Conservation (phyloP, 164 flowering plant genomes). For the Protea cynaroides region DNA sequence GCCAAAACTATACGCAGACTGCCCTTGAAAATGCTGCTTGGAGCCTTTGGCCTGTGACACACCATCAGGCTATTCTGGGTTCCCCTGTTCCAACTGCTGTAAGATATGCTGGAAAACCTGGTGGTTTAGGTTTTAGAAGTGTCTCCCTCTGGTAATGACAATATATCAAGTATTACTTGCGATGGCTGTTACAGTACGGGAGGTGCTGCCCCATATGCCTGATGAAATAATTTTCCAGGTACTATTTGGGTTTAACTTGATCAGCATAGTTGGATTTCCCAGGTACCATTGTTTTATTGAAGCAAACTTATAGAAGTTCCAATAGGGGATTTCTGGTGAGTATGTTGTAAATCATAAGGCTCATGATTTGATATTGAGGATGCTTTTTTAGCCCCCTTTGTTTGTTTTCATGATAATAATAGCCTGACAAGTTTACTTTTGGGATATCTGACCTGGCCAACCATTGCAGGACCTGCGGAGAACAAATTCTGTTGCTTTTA, state of each 20-base stretch:
- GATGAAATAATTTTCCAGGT: conserved; percentile 93
- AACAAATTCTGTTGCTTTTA: conserved; percentile 72
- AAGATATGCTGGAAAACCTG: conserved; percentile 32
- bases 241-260: conserved; percentile 1
- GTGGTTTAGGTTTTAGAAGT: conserved; percentile 51
- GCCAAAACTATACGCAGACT: conserved; percentile 84
- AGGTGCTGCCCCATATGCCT: conserved; percentile 93
- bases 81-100: conserved; percentile 38
- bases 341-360: too few species aligned
- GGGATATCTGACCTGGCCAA: neutral
- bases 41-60: conserved; percentile 76
- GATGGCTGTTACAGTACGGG: conserved; percentile 91
- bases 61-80: conserved; percentile 56
- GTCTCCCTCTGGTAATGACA: conserved; percentile 38
- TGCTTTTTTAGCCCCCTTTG: neutral
- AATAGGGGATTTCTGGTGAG: too few species aligned
- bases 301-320: too few species aligned
- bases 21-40: conserved; percentile 80
- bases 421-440: neutral
- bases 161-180: conserved; percentile 68
- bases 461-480: conserved; percentile 82
- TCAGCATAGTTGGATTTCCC: neutral
- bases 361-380: too few species aligned
- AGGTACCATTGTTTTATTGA: too few species aligned
- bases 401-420: neutral